Base-by-base conservation (phyloP, 2,329 filamentous ascomycete genomes). In the Diplodia sapinea region DNA sequence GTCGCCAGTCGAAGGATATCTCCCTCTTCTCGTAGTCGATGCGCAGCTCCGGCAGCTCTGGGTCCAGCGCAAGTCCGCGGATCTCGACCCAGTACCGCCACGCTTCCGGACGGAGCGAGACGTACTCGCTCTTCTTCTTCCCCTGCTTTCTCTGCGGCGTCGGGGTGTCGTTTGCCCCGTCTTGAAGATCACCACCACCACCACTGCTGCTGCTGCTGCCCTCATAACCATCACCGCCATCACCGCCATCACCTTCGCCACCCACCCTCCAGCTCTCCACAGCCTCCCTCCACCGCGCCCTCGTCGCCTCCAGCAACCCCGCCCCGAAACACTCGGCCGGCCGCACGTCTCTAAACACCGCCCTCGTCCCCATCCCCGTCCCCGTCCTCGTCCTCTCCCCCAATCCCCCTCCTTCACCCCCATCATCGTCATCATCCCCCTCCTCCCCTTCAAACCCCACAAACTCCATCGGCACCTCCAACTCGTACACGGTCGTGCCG, bases 1-100 rank as follows among this genome's bases (percentile, higher is more conserved):
- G 65, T 8, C 72, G 70, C 76, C 76, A 78, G 9, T 73, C 65
- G 20, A 78, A 71, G 0, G 26, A 59, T 2, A 77, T 71, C 51
- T 71, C 73, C 20, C 74, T 70, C 12, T 69, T 61, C 13, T 69
- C 68, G 15, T 67, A 50, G 49, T 74, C 63, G 50, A 77, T 69
- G 1, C n/a, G 43, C 9, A 78, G 71, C 1, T 51, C 70, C 3
- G 74, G 73, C 1, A 78, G 70, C 5, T 68, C 70, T 0, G 75
- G 77, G 33, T 78, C 76, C 56, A 61, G 40, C 40, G 57, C 57
- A 17, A 61, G 40, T 4, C 57, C 57, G 23, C 57, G 57, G 1
- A 61, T 50, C 57, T 61, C 40, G 8, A 61, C 57, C 57, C 57
- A 61, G 57, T 61, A 43, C 26, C 57, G 17, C 40, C 57, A 49